phyloP scores from a whole-genome alignment of 1,284 basidiomycete genomes.

The Stygiomarasmius scandens region DNA sequence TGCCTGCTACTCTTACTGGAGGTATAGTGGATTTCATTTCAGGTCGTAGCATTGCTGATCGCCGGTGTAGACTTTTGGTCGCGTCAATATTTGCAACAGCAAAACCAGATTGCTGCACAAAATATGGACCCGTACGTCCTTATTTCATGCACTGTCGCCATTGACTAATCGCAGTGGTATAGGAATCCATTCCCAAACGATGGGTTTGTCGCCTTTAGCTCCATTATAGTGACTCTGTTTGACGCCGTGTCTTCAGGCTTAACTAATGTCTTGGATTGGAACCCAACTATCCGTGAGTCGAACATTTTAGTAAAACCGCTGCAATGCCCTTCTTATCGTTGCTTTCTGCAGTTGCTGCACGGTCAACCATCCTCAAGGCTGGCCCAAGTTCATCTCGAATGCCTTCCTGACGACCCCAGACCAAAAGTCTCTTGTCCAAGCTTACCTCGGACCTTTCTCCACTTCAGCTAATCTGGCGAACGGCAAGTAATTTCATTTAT shows the following conservation, averaged over 20 bases:
- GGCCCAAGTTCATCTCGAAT: conserved; percentile 62
- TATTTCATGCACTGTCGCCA: neutral
- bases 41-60: neutral
- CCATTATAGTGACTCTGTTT: too few relatives aligned
- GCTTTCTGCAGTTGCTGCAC: conserved; percentile 51
- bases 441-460: conserved; percentile 57
- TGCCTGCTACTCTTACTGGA: conserved; percentile 57
- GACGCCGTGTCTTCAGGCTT: conserved; percentile 31
- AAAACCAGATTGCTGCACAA: conserved; percentile 59
- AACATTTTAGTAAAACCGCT: neutral
- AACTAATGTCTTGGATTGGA: conserved; percentile 61
- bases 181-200: conserved; percentile 60
- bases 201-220: conserved; percentile 37
- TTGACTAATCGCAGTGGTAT: neutral
- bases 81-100: conserved; percentile 60
- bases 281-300: conserved; percentile 46
- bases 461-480: conserved; percentile 44
- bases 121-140: conserved; percentile 56
- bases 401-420: conserved; percentile 55
- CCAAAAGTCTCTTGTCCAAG: conserved; percentile 50
- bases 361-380: conserved; percentile 63
- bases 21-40: conserved; percentile 25
- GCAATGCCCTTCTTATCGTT: neutral
- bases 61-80: conserved; percentile 56
- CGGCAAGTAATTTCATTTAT: conserved; percentile 28